These are phyloP conservation scores for Aspergillus cejpii DNA, from an alignment of 2,329 filamentous ascomycete species.

Conservation along the genomic window DNA sequence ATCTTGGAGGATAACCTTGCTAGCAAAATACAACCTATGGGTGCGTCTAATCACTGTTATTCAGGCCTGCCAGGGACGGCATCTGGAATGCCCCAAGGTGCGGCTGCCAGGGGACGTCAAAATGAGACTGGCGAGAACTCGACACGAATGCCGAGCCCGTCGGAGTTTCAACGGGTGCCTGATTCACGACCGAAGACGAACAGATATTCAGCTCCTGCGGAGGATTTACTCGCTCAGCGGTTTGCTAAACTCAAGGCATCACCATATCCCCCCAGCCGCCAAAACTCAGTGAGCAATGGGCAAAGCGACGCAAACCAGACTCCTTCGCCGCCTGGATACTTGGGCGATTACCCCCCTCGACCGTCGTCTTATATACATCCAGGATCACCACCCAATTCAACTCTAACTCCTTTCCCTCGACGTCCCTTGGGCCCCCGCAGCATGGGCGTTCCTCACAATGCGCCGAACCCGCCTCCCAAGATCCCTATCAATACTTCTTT, in stretches of 20 bases:
- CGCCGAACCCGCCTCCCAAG: constrained; percentile 40
- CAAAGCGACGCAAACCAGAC: constrained; percentile 8
- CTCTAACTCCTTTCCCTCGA: constrained; percentile 20
- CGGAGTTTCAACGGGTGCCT: constrained; percentile 30
- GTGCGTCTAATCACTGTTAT: constrained; percentile 8
- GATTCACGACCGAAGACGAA: constrained; percentile 20
- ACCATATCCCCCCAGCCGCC: constrained; percentile 11
- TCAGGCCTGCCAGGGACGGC: constrained; percentile 9
- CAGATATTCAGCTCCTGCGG: constrained; percentile 23
- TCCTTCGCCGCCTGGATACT: constrained; percentile 12
- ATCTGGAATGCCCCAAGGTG: constrained; percentile 8
- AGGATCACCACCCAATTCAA: constrained; percentile 14
- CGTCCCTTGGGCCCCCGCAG: constrained; percentile 39
- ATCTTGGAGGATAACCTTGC: constrained; percentile 36
- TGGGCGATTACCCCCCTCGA: constrained; percentile 20
- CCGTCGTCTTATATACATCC: constrained; percentile 20
- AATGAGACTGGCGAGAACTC: constrained; percentile 16
- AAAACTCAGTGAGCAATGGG: constrained; percentile 7
- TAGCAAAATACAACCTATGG: constrained; percentile 25
- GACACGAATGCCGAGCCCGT: constrained; percentile 38
- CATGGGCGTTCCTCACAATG: constrained; percentile 34
- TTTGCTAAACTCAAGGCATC: constrained; percentile 37
- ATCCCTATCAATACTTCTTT: constrained; percentile 38
- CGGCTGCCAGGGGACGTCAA: constrained; percentile 20
- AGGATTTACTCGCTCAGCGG: constrained; percentile 38